Evolutionary conservation across 768 basidiomycete genomes (phyloP).

Genomic region (Leccinellum luteum): DNA sequence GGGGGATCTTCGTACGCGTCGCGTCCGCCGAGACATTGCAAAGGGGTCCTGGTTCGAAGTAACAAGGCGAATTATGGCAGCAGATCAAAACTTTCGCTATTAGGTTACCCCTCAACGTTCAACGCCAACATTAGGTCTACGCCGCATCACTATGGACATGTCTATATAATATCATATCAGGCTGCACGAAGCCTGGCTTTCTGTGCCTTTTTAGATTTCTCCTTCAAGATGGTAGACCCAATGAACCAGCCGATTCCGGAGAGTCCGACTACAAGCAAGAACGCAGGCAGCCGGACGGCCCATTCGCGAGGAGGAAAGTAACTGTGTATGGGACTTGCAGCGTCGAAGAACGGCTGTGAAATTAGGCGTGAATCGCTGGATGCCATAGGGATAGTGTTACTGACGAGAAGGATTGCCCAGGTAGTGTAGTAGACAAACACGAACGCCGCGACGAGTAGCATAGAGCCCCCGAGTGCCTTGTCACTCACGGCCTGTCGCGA

Average conservation of each 20-base stretch:
- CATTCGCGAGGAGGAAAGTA: conserved; percentile 90
- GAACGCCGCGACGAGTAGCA: conserved; percentile 74
- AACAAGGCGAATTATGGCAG: neutral
- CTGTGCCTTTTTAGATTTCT: conserved; percentile 65
- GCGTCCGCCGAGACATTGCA: conserved; percentile 8
- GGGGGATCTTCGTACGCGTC: conserved; percentile 1
- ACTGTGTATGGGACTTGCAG: conserved; percentile 65
- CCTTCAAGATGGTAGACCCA: conserved; percentile 71
- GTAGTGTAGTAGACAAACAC: conserved; percentile 89
- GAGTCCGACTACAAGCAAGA: conserved; percentile 78
- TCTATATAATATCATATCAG: conserved; percentile 28
- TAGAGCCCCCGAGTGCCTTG: conserved; percentile 71
- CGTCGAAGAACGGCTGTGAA: conserved; percentile 78
- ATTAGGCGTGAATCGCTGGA: conserved; percentile 7
- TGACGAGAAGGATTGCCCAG: conserved; percentile 86
- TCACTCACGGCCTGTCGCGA: conserved; percentile 67
- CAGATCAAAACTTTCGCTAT: neutral
- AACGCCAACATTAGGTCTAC: neutral
- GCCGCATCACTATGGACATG: neutral
- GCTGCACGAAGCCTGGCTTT: conserved; percentile 63
- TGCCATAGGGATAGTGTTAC: conserved; percentile 21
- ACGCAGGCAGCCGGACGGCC: conserved; percentile 84
- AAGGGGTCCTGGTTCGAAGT: too few relatives aligned
- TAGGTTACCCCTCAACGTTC: neutral
- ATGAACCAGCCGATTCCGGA: conserved; percentile 79